Conservation (phyloP, 768 basidiomycete species). For the Termitomyces sp. region DNA sequence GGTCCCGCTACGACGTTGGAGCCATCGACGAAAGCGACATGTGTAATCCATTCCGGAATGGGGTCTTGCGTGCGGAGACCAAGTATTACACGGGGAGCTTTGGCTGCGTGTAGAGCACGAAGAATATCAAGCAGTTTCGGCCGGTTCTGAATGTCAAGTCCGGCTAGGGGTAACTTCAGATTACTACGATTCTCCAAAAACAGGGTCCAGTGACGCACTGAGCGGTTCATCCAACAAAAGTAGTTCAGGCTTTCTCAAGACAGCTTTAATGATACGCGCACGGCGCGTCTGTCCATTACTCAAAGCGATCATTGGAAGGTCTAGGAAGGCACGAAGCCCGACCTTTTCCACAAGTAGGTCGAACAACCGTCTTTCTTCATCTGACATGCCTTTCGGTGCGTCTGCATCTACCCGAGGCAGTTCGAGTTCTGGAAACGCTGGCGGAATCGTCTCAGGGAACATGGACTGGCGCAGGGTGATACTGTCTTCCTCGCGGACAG, state of each 20-base stretch:
- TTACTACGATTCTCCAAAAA: neutral
- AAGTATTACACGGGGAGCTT: conserved; percentile 18
- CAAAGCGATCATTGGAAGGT: conserved; percentile 78
- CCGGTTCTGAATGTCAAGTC: conserved; percentile 64
- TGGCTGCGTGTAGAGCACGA: conserved; percentile 15
- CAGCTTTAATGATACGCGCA: conserved; percentile 75
- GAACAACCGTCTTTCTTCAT: conserved; percentile 34
- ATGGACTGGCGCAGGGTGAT: conserved; percentile 71
- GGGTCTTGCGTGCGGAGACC: conserved; percentile 67
- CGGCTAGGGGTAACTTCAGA: conserved; percentile 44
- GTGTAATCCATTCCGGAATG: conserved; percentile 68
- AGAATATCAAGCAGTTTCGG: conserved; percentile 45
- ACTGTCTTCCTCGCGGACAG: conserved; percentile 79
- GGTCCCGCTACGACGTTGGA: conserved; percentile 47
- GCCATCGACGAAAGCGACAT: conserved; percentile 52
- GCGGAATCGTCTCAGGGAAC: conserved; percentile 45
- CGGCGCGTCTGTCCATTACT: conserved; percentile 91
- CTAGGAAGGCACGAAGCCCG: conserved; percentile 58
- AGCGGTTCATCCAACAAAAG: conserved; percentile 90
- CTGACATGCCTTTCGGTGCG: conserved; percentile 9
- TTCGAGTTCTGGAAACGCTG: conserved; percentile 20
- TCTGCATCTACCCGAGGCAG: conserved; percentile 16
- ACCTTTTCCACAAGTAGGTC: conserved; percentile 51
- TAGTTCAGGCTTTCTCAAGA: conserved; percentile 66
- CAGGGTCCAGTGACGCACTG: conserved; percentile 42